Evolutionary conservation across 371 early-diverging fungal species (phyloP), one percentile per base, ranked within the genome.

Genomic region (Syncephalastrum racemosum): DNA sequence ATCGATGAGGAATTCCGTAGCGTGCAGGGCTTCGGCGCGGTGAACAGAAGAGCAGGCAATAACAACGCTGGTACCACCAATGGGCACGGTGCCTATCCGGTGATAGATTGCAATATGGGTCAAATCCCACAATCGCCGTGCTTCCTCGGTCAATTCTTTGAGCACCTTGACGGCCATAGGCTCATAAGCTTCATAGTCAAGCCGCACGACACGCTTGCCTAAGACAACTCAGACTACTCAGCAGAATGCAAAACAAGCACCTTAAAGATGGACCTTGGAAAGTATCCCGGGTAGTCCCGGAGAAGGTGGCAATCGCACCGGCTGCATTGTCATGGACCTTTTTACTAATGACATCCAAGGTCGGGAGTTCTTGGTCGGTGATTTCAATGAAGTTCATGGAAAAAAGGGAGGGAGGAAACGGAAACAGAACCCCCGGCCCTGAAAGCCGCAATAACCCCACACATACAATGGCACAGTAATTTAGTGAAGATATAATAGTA

Each of bases 241-340:
- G 36, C 36, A 31, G 10, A 31, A 31, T 31, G 36, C 19, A 6
- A 47, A 23, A 47, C 7, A 47, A 47, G 10, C 36, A 8, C 36
- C 36, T 31, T 31, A 7, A 31, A 5, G 12, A 31, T 31, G 52
- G 66, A 88, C 94, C 92, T 68, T 89, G 73, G 69, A 93, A 94
- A 39, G 77, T 81, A 63, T 90, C 77, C 19, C 95, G 79, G 1
- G 95, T 95, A 0, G 90, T 93, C 16, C 95, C 95, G 7, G 84
- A 79, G 64, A 95, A 95, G 0, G 90, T 87, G 1, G 86, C 80
- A 27, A 93, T 87, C 13, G 94, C 95, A 15, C 95, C 95, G 10
- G 90, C 90, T 1, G 70, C 66, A 49, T 86, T 81, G 63, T 82
- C 84, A 8, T 82, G 76, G 13, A 89, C 89, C 10, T 71, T 65